phyloP scores from a whole-genome alignment of 306 rosid genomes.

The Geum urbanum region DNA sequence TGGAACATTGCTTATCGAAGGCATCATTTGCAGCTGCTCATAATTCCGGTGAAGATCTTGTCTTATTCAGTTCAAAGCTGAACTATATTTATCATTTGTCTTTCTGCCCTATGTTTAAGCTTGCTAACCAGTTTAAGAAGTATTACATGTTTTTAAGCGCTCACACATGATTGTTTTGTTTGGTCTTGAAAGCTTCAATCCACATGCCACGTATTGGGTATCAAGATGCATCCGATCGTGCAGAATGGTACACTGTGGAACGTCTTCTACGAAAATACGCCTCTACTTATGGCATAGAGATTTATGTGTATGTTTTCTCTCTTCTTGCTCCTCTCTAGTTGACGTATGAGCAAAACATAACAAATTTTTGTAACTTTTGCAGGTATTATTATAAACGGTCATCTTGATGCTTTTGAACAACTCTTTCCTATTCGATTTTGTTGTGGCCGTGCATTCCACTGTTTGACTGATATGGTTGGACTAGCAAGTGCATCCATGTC shows the following conservation, averaged over 20 bases:
- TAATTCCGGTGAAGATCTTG: constrained; percentile 48
- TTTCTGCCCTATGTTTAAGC: background rate
- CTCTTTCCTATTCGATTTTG: background rate
- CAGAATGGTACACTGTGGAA: constrained; percentile 88
- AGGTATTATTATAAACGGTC: constrained; percentile 73
- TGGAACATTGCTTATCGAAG: constrained; percentile 70
- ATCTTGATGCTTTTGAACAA: constrained; percentile 12
- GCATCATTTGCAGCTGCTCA: constrained; percentile 69
- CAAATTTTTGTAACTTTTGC: constrained; percentile 22
- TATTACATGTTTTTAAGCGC: background rate
- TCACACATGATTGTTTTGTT: constrained; percentile 13
- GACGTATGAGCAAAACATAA: background rate
- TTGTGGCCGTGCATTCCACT: too few species aligned
- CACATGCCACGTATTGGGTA: constrained; percentile 97
- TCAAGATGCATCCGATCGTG: constrained; percentile 88
- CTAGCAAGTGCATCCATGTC: background rate
- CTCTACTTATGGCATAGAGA: constrained; percentile 54
- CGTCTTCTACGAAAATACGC: constrained; percentile 88
- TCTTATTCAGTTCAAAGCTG: background rate
- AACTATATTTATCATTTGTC: constrained; percentile 6
- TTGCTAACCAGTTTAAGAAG: background rate
- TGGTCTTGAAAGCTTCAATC: constrained; percentile 56
- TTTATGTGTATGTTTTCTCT: constrained; percentile 55
- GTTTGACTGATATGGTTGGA: background rate
- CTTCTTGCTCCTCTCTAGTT: constrained; percentile 7